These are phyloP conservation scores for Pseudonitzschia delicatissima DNA, from an alignment of 108 stramenopile genomes.

Conservation along the genomic window DNA sequence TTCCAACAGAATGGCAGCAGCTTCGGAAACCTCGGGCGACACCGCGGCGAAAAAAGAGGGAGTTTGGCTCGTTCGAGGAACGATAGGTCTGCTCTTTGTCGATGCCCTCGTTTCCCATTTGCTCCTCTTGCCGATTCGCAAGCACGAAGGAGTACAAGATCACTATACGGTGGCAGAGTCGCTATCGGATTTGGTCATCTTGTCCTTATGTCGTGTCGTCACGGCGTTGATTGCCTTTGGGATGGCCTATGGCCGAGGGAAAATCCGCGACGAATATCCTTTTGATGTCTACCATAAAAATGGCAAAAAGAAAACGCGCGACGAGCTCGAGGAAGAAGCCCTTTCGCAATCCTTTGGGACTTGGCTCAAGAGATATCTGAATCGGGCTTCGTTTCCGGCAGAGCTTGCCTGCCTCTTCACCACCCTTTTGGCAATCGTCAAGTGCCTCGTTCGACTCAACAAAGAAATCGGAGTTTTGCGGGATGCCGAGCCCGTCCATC, in stretches of 20 bases:
- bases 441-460: constrained; percentile 50
- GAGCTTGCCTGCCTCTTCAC: constrained; percentile 35
- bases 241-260: constrained; percentile 12
- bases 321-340: constrained; percentile 60
- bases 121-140: constrained; percentile 26
- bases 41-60: background rate
- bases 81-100: constrained; percentile 20
- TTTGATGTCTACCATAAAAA: constrained; percentile 45
- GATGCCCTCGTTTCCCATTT: constrained; percentile 31
- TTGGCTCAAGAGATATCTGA: constrained; percentile 32
- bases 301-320: constrained; percentile 46
- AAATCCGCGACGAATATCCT: constrained; percentile 27
- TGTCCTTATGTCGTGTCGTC: constrained; percentile 20
- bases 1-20: constrained; percentile 70
- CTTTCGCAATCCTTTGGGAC: constrained; percentile 44
- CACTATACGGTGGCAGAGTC: constrained; percentile 23
- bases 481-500: constrained; percentile 41
- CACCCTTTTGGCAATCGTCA: constrained; percentile 33
- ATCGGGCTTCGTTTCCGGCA: constrained; percentile 33
- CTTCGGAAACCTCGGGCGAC: constrained; percentile 55
- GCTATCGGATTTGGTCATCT: constrained; percentile 34
- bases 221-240: constrained; percentile 16
- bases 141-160: background rate
- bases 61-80: constrained; percentile 17
- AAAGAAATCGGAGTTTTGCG: constrained; percentile 37